Evolutionary conservation across 2,329 filamentous ascomycete genomes (phyloP).

Genomic region (Periglandula ipomoeae): DNA sequence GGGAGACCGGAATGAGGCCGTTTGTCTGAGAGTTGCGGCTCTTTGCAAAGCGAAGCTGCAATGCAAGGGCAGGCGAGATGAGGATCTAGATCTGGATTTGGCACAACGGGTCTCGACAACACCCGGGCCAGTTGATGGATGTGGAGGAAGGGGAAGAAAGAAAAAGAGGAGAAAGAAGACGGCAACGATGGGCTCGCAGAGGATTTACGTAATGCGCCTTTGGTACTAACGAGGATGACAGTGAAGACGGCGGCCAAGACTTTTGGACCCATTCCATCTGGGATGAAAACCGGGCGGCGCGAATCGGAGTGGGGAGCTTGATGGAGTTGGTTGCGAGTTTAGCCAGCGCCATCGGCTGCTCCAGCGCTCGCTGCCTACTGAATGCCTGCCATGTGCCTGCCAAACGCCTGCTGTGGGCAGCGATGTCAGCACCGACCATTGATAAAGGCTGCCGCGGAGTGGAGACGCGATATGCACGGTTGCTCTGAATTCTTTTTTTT

Average conservation of each 20-base stretch:
- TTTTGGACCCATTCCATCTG: slow-evolving; percentile 1
- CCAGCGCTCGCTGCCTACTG: too few relatives aligned
- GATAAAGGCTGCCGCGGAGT: too few relatives aligned
- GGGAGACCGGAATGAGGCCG: neutral
- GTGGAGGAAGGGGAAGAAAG: neutral
- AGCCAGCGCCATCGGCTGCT: too few relatives aligned
- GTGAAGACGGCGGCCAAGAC: neutral
- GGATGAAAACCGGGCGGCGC: neutral
- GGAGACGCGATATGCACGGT: neutral
- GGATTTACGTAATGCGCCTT: neutral
- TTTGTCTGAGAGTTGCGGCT: slow-evolving; percentile 3
- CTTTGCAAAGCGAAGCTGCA: neutral
- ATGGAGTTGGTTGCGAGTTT: too few relatives aligned
- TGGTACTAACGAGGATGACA: neutral
- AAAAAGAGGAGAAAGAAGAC: neutral
- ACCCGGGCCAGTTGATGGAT: neutral
- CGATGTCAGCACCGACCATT: too few relatives aligned
- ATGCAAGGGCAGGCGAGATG: neutral
- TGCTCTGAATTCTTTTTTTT: neutral
- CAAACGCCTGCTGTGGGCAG: too few relatives aligned
- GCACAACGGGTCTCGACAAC: neutral
- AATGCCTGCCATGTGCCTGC: too few relatives aligned
- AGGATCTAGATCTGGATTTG: neutral
- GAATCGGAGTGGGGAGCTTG: slow-evolving; percentile 1
- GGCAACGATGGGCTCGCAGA: neutral